These are phyloP conservation scores for Yueomyces sinensis DNA, from an alignment of 805 yeast genomes.

Conservation along the genomic window DNA sequence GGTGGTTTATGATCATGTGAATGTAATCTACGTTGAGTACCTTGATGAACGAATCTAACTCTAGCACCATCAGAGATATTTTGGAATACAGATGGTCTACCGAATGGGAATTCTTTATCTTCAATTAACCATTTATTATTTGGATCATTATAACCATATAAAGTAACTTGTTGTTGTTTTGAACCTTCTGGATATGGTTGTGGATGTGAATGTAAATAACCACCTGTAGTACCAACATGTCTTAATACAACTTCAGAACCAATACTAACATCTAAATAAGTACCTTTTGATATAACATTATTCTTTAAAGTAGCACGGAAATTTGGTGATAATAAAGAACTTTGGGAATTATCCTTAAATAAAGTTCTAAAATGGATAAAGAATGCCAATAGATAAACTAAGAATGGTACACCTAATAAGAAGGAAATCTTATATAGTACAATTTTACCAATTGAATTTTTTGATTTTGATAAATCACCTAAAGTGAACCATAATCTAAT, in stretches of 20 bases:
- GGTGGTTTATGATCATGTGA: conserved; percentile 77
- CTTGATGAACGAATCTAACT: conserved; percentile 49
- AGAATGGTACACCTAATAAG: conserved; percentile 45
- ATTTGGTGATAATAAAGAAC: conserved; percentile 58
- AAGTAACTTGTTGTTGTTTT: conserved; percentile 69
- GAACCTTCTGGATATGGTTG: conserved; percentile 66
- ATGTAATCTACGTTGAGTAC: conserved; percentile 56
- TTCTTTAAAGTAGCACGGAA: conserved; percentile 54
- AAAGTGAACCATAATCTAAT: conserved; percentile 56
- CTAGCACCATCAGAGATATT: conserved; percentile 57
- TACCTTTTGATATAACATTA: conserved; percentile 43
- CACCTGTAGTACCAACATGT: conserved; percentile 62
- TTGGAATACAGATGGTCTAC: conserved; percentile 39
- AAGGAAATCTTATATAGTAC: conserved; percentile 36
- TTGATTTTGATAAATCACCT: conserved; percentile 51
- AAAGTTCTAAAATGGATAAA: conserved; percentile 49
- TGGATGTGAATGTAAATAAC: conserved; percentile 73
- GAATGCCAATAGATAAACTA: conserved; percentile 45
- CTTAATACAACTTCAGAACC: conserved; percentile 55
- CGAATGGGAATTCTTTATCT: conserved; percentile 37
- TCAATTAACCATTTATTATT: conserved; percentile 67
- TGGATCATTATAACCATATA: conserved; percentile 65
- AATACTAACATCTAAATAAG: conserved; percentile 57
- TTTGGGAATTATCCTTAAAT: conserved; percentile 53
- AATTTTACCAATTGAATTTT: conserved; percentile 33